Evolutionary conservation across 2,329 filamentous ascomycete genomes (phyloP), one percentile per base, ranked within the genome.

Genomic region (Ophiostoma piceae): DNA sequence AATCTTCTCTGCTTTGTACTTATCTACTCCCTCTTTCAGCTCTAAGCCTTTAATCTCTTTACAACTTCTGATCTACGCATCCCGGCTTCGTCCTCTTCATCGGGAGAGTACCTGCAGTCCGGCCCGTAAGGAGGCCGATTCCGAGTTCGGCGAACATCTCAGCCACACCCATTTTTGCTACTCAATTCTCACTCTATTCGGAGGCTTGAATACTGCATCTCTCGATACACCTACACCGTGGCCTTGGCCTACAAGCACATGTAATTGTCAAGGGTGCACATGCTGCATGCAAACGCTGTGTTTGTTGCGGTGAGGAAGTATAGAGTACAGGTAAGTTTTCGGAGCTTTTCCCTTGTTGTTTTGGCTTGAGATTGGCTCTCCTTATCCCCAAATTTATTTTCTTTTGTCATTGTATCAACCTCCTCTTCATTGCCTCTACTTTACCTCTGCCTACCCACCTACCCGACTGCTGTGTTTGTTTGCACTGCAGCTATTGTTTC

Each of bases 231-330:
- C 22, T 57, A 57, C 51, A 57, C 51, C 51, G 51, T 16, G 22
- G n/a, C 51, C 51, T 57, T 57, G 51, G 51, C 51, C 29, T 26
- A 57, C 51, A 57, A 7, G 29, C 51, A 57, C 51, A 57, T 57
- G 51, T 57, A 57, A 57, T 3, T 2, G n/a, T 57, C 51, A 57
- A 57, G n/a, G n/a, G 51, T 57, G 14, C 26, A 29, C 11, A 57
- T 5, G 51, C 5, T 57, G n/a, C 51, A 57, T 57, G 7, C n/a
- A 57, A 3, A 57, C 51, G 51, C 8, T 26, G 51, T 57, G 51
- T 14, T 26, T 26, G 51, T 57, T 57, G 51, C 51, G 51, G 51
- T 57, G 51, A 26, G 22, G 3, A 57, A 26, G n/a, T 57, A 57
- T n/a, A 26, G 6, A 26, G n/a, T 57, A 57, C 51, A 26, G 6